A percentile compares a stretch with the other conserved stretches of the same genome.
phyloP scores from a whole-genome alignment of 371 early-diverging fungal genomes.

The Dinochytrium kinnereticum region DNA sequence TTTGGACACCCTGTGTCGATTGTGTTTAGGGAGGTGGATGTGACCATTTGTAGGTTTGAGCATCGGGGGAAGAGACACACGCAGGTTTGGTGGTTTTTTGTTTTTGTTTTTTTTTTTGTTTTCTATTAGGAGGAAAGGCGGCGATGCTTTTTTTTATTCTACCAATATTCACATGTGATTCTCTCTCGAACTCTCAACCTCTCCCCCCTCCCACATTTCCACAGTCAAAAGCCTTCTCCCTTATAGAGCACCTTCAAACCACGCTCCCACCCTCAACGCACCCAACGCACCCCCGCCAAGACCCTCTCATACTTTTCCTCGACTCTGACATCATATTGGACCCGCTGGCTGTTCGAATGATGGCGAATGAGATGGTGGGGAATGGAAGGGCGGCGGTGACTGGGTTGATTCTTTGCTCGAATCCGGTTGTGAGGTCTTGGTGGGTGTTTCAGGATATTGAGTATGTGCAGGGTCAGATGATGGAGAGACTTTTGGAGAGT shows the following conservation, averaged over 20 bases:
- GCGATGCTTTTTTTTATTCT: too few species aligned
- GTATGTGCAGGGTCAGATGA: conserved; percentile 44
- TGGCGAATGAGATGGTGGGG: not conserved
- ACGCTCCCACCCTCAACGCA: too few species aligned
- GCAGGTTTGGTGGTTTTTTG: not conserved
- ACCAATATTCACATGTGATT: too few species aligned
- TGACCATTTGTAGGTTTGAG: conserved; percentile 13
- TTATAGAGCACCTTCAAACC: too few species aligned
- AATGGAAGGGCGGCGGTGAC: not conserved
- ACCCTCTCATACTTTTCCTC: conserved; percentile 44
- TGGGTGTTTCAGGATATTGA: conserved; percentile 48
- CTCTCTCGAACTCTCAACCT: not conserved
- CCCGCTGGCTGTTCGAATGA: not conserved
- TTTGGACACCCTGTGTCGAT: not conserved
- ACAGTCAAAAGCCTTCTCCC: not conserved
- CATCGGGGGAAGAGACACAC: conserved; percentile 17
- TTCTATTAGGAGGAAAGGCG: too few species aligned
- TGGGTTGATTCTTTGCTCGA: conserved; percentile 16
- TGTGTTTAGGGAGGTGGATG: not conserved
- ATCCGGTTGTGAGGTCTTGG: conserved; percentile 24
- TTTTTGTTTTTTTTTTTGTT: too few species aligned
- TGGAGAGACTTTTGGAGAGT: conserved; percentile 42
- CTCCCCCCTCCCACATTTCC: not conserved
- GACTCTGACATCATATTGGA: conserved; percentile 55
- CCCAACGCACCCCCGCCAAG: not conserved